These are phyloP conservation scores for Kingdonia uniflora DNA, from an alignment of 164 flowering plant species.

Conservation along the genomic window DNA sequence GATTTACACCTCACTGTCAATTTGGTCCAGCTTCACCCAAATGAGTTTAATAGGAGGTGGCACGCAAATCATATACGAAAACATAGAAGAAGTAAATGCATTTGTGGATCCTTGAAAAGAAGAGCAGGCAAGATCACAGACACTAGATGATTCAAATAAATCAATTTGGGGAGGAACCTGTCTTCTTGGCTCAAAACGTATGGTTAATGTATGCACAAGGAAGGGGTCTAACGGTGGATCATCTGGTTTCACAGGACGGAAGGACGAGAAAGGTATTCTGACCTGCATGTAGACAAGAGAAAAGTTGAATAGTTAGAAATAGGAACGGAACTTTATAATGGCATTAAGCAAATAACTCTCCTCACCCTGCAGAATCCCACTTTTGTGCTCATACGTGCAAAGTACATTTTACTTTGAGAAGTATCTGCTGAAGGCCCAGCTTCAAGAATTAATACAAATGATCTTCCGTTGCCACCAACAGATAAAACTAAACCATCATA, in stretches of 20 bases:
- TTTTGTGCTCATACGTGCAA: constrained; percentile 85
- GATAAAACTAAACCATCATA: constrained; percentile 90
- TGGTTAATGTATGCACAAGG: constrained; percentile 87
- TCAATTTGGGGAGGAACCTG: constrained; percentile 44
- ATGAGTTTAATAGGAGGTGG: no score
- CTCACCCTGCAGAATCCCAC: constrained; percentile 90
- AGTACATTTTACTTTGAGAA: constrained; percentile 79
- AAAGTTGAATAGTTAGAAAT: not conserved
- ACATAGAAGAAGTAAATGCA: no score
- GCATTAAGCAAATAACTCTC: not conserved
- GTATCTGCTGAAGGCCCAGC: constrained; percentile 85
- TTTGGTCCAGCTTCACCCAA: no score
- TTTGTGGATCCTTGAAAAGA: no score
- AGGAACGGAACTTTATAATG: not conserved
- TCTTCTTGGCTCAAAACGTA: constrained; percentile 95
- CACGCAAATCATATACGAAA: no score
- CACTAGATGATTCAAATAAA: no score
- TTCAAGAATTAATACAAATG: constrained; percentile 81
- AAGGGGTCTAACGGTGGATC: constrained; percentile 97
- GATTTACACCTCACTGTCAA: no score
- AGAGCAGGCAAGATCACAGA: no score
- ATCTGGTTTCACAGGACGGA: constrained; percentile 85
- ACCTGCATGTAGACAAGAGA: constrained; percentile 34
- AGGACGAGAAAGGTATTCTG: constrained; percentile 80
- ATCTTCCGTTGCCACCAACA: constrained; percentile 96